Conservation (phyloP, 1,139 yeast species). For the Hansenula lynferdii region DNA sequence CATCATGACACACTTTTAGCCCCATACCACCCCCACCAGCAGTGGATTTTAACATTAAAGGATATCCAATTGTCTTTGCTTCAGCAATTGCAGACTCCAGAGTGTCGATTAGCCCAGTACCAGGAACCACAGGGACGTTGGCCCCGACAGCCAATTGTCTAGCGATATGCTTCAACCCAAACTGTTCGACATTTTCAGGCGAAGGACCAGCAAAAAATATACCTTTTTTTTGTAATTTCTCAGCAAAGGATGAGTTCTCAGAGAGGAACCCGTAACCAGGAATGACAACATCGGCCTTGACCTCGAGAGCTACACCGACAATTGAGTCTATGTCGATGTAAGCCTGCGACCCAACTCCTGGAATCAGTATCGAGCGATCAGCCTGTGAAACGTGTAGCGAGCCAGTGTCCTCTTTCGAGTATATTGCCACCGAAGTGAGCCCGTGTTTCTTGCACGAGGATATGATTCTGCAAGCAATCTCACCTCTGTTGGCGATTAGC, state of each 20-base stretch:
- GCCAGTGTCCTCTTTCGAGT: constrained; percentile 37
- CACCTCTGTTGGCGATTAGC: constrained; percentile 43
- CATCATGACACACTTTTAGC: constrained; percentile 34
- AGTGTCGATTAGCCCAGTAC: constrained; percentile 36
- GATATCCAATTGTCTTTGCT: constrained; percentile 39
- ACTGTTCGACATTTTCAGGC: constrained; percentile 29
- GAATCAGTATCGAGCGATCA: constrained; percentile 28
- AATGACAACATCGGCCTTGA: constrained; percentile 37
- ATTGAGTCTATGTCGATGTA: constrained; percentile 39
- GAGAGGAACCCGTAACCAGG: constrained; percentile 44
- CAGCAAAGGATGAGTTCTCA: constrained; percentile 40
- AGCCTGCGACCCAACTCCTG: constrained; percentile 37
- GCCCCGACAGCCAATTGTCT: constrained; percentile 27
- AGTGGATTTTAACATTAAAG: constrained; percentile 45
- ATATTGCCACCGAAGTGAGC: constrained; percentile 35
- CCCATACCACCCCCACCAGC: constrained; percentile 54
- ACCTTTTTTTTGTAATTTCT: constrained; percentile 30
- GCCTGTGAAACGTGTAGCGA: constrained; percentile 36
- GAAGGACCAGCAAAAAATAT: constrained; percentile 45
- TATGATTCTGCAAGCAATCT: constrained; percentile 40
- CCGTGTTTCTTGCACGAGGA: constrained; percentile 34
- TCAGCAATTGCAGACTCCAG: constrained; percentile 26
- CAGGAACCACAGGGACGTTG: constrained; percentile 45
- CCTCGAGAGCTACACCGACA: constrained; percentile 33
- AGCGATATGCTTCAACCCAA: constrained; percentile 34